A percentile compares a stretch with the other conserved stretches of the same genome.
These are phyloP conservation scores for Calcarisporium arbuscula DNA, from an alignment of 2,329 filamentous ascomycete genomes.

Conservation along the genomic window DNA sequence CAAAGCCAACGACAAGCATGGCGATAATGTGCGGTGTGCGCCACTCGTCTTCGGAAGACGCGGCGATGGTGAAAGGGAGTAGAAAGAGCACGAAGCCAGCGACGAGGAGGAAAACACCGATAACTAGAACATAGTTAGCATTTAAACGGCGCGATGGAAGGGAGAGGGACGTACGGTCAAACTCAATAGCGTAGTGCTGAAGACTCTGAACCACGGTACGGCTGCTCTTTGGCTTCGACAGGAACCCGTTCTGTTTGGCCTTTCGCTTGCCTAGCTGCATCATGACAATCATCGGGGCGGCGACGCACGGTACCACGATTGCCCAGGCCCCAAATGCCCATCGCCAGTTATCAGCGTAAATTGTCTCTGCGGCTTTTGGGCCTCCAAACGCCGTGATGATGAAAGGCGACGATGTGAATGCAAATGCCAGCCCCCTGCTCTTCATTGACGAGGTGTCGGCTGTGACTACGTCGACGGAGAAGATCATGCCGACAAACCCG, in stretches of 20 bases:
- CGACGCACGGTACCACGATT: slow-evolving; percentile 49
- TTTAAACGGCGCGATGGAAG: too few species aligned
- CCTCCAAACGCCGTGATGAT: slow-evolving; percentile 40
- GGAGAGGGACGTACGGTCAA: slow-evolving; percentile 38
- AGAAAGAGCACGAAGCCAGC: slow-evolving; percentile 54
- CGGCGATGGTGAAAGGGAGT: slow-evolving; percentile 56
- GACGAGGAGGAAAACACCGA: slow-evolving; percentile 52
- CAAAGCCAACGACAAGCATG: slow-evolving; percentile 55
- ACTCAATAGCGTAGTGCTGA: slow-evolving; percentile 46
- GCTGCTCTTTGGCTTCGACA: slow-evolving; percentile 28
- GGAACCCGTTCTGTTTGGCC: slow-evolving; percentile 44
- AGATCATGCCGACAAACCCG: slow-evolving; percentile 53
- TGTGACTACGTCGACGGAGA: slow-evolving; percentile 57
- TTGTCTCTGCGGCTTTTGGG: slow-evolving; percentile 23
- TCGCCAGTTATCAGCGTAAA: slow-evolving; percentile 25
- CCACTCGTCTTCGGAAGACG: slow-evolving; percentile 42
- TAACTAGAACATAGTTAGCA: slow-evolving; percentile 18
- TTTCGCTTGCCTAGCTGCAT: slow-evolving; percentile 49
- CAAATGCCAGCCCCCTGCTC: slow-evolving; percentile 32
- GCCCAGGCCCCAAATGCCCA: slow-evolving; percentile 52
- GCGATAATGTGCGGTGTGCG: slow-evolving; percentile 46
- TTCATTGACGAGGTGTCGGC: slow-evolving; percentile 49
- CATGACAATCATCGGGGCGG: slow-evolving; percentile 47
- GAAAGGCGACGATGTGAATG: slow-evolving; percentile 34
- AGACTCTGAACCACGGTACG: slow-evolving; percentile 42